These are phyloP conservation scores for Drosera spatulata DNA, from an alignment of 179 eudicot genomes.

Conservation along the genomic window DNA sequence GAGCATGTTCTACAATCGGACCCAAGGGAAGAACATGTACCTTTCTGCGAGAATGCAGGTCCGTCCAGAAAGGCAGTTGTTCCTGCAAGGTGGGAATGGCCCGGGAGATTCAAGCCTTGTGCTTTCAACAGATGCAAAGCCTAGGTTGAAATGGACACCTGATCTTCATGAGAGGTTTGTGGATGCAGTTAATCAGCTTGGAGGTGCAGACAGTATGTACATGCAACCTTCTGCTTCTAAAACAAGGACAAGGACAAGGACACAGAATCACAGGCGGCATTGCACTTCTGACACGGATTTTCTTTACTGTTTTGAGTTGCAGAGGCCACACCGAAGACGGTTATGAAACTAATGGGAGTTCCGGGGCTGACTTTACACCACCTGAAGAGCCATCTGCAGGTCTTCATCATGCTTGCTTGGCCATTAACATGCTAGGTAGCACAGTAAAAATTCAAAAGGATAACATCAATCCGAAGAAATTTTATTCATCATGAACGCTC, in stretches of 20 bases:
- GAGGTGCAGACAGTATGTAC: conserved; percentile 88
- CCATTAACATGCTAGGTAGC: background rate
- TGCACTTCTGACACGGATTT: conserved; percentile 6
- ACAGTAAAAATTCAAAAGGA: background rate
- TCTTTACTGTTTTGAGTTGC: conserved; percentile 16
- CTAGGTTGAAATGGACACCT: conserved; percentile 84
- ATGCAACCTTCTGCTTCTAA: background rate
- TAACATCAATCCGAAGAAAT: background rate
- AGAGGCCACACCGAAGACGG: conserved; percentile 96
- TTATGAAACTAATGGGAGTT: conserved; percentile 84
- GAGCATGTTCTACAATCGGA: conserved; percentile 52
- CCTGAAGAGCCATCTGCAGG: conserved; percentile 96
- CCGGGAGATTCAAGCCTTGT: conserved; percentile 68
- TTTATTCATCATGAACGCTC: background rate
- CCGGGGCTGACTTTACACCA: conserved; percentile 93
- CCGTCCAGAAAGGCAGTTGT: conserved; percentile 61
- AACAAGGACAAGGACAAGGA: background rate
- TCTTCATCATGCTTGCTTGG: conserved; percentile 7
- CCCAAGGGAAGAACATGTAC: conserved; percentile 47
- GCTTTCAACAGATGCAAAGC: conserved; percentile 89
- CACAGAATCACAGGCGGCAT: background rate
- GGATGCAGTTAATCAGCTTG: conserved; percentile 83
- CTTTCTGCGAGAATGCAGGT: conserved; percentile 43
- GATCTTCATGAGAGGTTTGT: conserved; percentile 83
- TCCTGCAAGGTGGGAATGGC: conserved; percentile 58